Evolutionary conservation across 192 early-diverging fungal genomes (phyloP).

Genomic region (Jimgerdemannia lactiflua): DNA sequence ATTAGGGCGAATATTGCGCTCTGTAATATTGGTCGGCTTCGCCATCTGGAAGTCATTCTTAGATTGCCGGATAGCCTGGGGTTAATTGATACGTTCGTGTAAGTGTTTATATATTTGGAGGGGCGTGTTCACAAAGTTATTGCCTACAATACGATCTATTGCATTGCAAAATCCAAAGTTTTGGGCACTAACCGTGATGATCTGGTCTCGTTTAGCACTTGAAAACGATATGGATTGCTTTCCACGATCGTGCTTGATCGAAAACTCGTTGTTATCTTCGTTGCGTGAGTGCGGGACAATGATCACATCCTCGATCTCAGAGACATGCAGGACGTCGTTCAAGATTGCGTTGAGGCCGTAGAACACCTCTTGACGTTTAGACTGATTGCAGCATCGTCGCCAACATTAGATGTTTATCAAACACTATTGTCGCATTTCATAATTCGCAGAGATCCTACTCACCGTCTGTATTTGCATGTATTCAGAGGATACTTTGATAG

Average conservation of each 20-base stretch:
- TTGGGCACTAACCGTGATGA: constrained; percentile 34
- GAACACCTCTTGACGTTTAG: constrained; percentile 64
- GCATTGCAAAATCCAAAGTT: neutral
- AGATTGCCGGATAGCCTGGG: constrained; percentile 64
- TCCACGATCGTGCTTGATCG: constrained; percentile 67
- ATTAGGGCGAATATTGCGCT: constrained; percentile 76
- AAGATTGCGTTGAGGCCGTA: constrained; percentile 66
- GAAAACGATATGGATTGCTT: constrained; percentile 63
- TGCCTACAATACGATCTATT: neutral
- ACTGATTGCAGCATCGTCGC: constrained; percentile 7
- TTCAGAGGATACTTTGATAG: constrained; percentile 79
- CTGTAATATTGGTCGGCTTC: constrained; percentile 57
- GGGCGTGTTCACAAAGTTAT: too few relatives aligned
- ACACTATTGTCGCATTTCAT: too few relatives aligned
- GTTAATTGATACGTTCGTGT: too few relatives aligned
- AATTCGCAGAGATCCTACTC: neutral
- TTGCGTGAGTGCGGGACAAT: constrained; percentile 3
- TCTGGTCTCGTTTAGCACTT: constrained; percentile 69
- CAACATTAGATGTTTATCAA: too few relatives aligned
- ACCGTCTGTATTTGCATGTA: constrained; percentile 76
- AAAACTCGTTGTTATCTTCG: constrained; percentile 68
- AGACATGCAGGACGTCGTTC: constrained; percentile 86
- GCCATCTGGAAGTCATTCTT: constrained; percentile 67
- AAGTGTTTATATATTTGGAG: too few relatives aligned
- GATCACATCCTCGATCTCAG: constrained; percentile 31